phyloP scores from a whole-genome alignment of 192 early-diverging fungal species.

The Coemansia sp. region DNA sequence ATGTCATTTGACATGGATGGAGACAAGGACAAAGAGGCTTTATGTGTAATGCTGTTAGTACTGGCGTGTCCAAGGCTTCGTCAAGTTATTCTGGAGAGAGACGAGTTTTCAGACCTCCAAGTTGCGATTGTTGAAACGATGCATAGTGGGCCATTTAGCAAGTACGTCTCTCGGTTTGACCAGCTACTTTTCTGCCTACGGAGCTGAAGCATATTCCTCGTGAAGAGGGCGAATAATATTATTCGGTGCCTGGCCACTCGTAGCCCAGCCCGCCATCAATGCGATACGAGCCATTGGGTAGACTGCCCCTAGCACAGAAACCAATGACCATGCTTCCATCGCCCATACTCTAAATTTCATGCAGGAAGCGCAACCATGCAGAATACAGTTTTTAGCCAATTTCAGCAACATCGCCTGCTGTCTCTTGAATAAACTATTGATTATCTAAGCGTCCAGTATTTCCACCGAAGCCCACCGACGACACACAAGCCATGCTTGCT shows the following conservation, averaged over 20 bases:
- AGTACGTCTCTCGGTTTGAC: background rate
- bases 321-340: too few relatives aligned
- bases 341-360: too few relatives aligned
- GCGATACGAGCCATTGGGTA: too few relatives aligned
- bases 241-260: background rate
- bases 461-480: background rate
- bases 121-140: background rate
- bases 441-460: background rate
- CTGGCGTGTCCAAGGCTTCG: background rate
- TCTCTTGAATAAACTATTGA: background rate
- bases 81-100: background rate
- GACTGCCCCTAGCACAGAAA: too few relatives aligned
- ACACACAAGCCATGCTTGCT: slow-evolving; percentile 15
- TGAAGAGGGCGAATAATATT: too few relatives aligned
- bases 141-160: background rate
- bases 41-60: background rate
- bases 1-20: background rate
- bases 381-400: too few relatives aligned
- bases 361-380: too few relatives aligned
- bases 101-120: background rate
- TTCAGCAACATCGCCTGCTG: too few relatives aligned
- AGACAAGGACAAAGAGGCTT: background rate
- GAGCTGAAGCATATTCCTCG: background rate
- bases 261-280: too few relatives aligned
- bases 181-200: background rate